phyloP scores from a whole-genome alignment of 2,329 filamentous ascomycete genomes.

The Pseudogymnoascus sp. region DNA sequence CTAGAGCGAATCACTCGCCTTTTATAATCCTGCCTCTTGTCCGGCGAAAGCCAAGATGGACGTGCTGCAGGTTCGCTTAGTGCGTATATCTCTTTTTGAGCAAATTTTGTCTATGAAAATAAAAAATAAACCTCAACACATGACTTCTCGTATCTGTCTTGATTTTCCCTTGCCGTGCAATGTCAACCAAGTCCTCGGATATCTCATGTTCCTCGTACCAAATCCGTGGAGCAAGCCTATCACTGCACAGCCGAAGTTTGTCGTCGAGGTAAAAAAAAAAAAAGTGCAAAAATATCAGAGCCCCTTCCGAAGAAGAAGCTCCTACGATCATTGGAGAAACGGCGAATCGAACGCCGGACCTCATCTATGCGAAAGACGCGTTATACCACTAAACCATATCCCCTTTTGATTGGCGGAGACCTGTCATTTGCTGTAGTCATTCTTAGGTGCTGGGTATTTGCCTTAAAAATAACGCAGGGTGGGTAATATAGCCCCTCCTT shows the following conservation, averaged over 20 bases:
- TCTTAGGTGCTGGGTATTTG: background rate
- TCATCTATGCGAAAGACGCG: slow-evolving; percentile 8
- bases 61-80: slow-evolving; percentile 8
- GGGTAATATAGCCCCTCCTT: background rate
- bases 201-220: background rate
- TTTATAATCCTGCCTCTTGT: slow-evolving; percentile 9
- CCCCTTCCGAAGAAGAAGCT: background rate
- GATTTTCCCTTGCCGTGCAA: background rate
- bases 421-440: background rate
- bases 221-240: background rate
- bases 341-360: slow-evolving; percentile 7
- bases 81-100: slow-evolving; percentile 8
- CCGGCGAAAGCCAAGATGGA: slow-evolving; percentile 3
- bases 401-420: slow-evolving; percentile 7
- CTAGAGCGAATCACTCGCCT: slow-evolving; percentile 6
- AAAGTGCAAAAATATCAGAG: background rate
- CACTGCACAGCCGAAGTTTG: background rate
- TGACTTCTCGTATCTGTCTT: background rate
- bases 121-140: background rate
- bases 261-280: background rate
- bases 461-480: background rate
- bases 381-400: slow-evolving; percentile 8
- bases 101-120: background rate
- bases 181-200: background rate
- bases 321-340: slow-evolving; percentile 1